Conservation (phyloP, 805 yeast genomes). For the Dipodascus albidus region DNA sequence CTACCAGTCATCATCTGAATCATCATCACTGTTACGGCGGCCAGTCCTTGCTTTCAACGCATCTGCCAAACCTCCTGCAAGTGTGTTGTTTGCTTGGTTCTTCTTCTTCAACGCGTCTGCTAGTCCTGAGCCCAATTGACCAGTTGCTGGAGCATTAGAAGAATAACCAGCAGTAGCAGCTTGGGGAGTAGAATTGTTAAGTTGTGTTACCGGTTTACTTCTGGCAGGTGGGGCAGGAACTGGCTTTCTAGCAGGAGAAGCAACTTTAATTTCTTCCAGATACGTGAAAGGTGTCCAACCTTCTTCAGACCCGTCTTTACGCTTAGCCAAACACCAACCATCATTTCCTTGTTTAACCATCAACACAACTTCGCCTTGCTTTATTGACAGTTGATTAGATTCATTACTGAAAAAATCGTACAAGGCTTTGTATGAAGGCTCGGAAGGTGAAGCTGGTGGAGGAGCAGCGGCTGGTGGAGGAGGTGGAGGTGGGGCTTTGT, state of each 20-base stretch:
- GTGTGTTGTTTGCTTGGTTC: slow-evolving; percentile 43
- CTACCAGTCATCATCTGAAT: slow-evolving; percentile 31
- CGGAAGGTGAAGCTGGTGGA: slow-evolving; percentile 53
- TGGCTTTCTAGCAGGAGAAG: slow-evolving; percentile 9
- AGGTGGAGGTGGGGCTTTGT: slow-evolving; percentile 33
- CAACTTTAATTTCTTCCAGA: slow-evolving; percentile 32
- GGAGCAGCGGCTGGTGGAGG: slow-evolving; percentile 32
- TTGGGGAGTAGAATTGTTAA: slow-evolving; percentile 13
- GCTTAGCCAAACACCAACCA: slow-evolving; percentile 91
- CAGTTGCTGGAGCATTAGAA: slow-evolving; percentile 5
- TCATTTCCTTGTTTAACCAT: slow-evolving; percentile 64
- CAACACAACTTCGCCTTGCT: slow-evolving; percentile 64
- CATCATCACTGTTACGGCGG: slow-evolving; percentile 56
- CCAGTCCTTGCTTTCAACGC: slow-evolving; percentile 71
- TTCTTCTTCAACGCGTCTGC: slow-evolving; percentile 61
- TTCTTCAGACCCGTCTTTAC: slow-evolving; percentile 60
- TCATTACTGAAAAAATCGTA: slow-evolving; percentile 87
- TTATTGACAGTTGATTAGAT: slow-evolving; percentile 68
- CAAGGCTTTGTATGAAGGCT: slow-evolving; percentile 73
- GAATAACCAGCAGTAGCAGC: slow-evolving; percentile 16
- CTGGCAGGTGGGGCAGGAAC: slow-evolving; percentile 19
- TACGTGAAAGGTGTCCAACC: slow-evolving; percentile 99
- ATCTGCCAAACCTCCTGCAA: slow-evolving; percentile 83
- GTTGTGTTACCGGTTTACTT: slow-evolving; percentile 18
- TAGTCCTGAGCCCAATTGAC: slow-evolving; percentile 39